Percentiles rank a stretch among this genome's conserved stretches.
phyloP scores from a whole-genome alignment of 352 stramenopile genomes.

The Phytophthora parvispora region DNA sequence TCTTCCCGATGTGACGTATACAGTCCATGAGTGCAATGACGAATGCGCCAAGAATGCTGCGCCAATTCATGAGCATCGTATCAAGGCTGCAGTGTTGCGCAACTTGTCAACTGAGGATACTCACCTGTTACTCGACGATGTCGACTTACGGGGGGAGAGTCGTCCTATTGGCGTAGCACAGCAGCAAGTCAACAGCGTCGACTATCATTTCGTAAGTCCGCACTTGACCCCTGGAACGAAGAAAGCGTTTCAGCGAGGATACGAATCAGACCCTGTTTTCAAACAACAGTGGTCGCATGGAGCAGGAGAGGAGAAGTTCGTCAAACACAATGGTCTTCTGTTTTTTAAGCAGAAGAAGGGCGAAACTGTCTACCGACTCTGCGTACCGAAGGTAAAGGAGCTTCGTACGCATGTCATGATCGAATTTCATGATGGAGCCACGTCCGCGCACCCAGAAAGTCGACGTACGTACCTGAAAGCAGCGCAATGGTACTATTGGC shows the following conservation, averaged over 20 bases:
- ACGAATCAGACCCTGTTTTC: constrained; percentile 1
- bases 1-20: not conserved
- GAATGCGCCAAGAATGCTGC: not conserved
- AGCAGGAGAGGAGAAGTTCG: not conserved
- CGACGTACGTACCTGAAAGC: constrained; percentile 9
- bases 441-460: constrained; percentile 4
- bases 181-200: not conserved
- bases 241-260: not conserved
- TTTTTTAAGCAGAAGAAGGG: not conserved
- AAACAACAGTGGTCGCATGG: not conserved
- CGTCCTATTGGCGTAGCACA: not conserved
- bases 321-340: not conserved
- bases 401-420: constrained; percentile 10
- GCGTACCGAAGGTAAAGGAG: not conserved
- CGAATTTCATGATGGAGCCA: constrained; percentile 8
- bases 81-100: not conserved
- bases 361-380: not conserved
- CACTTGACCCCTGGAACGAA: not conserved
- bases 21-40: not conserved
- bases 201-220: constrained; percentile 1
- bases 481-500: constrained; percentile 12
- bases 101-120: not conserved
- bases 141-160: constrained; percentile 2
- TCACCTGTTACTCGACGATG: constrained; percentile 12
- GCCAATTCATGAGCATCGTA: not conserved